A percentile compares a stretch with the other conserved stretches of the same genome.
Evolutionary conservation across 352 stramenopile genomes (phyloP).

Genomic region (Aphanomyces euteiches): DNA sequence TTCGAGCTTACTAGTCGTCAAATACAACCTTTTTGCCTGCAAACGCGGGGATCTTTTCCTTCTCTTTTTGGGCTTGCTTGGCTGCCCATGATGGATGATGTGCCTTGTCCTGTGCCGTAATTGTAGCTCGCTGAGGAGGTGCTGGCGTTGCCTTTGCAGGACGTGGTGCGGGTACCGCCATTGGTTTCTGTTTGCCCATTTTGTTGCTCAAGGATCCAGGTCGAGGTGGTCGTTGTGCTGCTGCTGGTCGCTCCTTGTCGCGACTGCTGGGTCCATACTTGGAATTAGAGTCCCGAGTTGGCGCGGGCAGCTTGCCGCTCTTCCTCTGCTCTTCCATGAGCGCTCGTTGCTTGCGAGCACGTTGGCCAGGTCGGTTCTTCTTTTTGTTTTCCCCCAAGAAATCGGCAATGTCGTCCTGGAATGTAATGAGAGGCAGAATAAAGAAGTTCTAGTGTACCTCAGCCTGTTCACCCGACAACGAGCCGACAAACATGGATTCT

Average conservation of each 20-base stretch:
- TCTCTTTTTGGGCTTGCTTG: conserved; percentile 82
- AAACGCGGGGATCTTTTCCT: conserved; percentile 72
- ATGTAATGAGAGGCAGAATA: neutral
- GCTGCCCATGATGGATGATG: conserved; percentile 51
- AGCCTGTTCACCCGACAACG: conserved; percentile 41
- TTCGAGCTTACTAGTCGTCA: conserved; percentile 35
- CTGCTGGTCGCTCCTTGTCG: neutral
- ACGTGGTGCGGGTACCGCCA: neutral
- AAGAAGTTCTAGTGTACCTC: no score
- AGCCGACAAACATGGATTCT: conserved; percentile 73
- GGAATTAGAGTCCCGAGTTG: conserved; percentile 38
- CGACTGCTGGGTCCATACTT: conserved; percentile 7
- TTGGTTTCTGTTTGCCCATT: conserved; percentile 1
- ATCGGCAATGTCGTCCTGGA: conserved; percentile 68
- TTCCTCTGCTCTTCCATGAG: conserved; percentile 60
- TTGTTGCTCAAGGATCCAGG: conserved; percentile 28
- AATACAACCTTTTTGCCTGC: conserved; percentile 84
- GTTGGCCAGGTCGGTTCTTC: conserved; percentile 78
- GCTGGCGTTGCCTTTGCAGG: neutral
- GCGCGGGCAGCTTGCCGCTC: conserved; percentile 36
- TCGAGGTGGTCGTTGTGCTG: conserved; percentile 11
- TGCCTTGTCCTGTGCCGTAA: conserved; percentile 7
- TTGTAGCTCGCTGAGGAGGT: conserved; percentile 8
- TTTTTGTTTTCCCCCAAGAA: conserved; percentile 83
- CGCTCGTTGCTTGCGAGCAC: conserved; percentile 74